Percentiles rank a stretch among this genome's conserved stretches.
Conservation (phyloP, 1,284 basidiomycete genomes). For the Boletus semigastroideus region DNA sequence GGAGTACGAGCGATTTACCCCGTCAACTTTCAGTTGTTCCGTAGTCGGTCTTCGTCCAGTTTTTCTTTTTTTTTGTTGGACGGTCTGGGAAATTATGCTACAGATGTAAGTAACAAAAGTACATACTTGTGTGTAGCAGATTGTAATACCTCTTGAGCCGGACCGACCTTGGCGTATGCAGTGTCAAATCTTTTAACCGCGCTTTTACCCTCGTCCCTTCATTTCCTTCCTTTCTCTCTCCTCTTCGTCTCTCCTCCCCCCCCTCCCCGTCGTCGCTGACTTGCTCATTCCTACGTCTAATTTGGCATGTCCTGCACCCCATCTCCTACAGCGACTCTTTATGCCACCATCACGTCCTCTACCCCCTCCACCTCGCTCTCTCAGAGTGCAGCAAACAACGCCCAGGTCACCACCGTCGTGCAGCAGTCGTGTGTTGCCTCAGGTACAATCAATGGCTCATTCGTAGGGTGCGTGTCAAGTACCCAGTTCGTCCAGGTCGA, state of each 20-base stretch:
- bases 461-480: constrained; percentile 28
- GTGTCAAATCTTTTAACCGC: no score
- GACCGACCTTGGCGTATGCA: background rate
- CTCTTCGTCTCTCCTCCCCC: no score
- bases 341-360: constrained; percentile 35
- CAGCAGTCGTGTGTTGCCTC: constrained; percentile 34
- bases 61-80: background rate
- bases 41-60: background rate
- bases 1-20: constrained; percentile 25
- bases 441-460: constrained; percentile 27
- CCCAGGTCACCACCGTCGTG: constrained; percentile 30
- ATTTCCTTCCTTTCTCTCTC: background rate
- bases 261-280: no score
- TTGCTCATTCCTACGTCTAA: background rate
- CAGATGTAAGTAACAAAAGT: no score
- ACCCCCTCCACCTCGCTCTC: constrained; percentile 38
- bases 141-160: no score
- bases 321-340: constrained; percentile 39
- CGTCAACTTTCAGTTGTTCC: background rate
- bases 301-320: constrained; percentile 34
- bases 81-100: background rate
- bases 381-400: constrained; percentile 26
- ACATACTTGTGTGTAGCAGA: no score
- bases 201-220: background rate
- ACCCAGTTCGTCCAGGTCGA: constrained; percentile 27